Percentiles rank a stretch among this genome's conserved stretches.
phyloP scores from a whole-genome alignment of 139 green algal species.

The Diplosphaera chodatii region DNA sequence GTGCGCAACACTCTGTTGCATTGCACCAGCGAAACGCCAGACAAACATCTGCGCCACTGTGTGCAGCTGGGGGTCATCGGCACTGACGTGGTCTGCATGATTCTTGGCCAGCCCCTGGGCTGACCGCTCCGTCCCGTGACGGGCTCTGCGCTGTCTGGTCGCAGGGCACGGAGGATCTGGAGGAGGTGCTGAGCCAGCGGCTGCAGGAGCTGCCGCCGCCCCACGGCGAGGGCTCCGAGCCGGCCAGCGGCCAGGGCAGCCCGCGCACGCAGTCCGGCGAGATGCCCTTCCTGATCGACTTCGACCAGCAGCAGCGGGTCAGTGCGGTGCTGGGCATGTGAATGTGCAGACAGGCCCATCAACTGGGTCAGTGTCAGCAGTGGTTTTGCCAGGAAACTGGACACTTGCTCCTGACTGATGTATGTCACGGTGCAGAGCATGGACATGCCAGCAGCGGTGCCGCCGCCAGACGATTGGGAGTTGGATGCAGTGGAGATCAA shows the following conservation, averaged over 20 bases:
- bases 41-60: no score
- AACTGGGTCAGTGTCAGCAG: no score
- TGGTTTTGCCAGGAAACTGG: no score
- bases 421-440: background rate
- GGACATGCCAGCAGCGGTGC: background rate
- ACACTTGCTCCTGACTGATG: no score
- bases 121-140: background rate
- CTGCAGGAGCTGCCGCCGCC: constrained; percentile 71
- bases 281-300: background rate
- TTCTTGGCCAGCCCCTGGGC: no score
- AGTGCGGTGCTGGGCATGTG: background rate
- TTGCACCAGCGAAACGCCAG: no score
- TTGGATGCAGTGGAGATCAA: constrained; percentile 76
- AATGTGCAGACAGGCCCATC: no score
- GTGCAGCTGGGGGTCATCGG: no score
- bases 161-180: constrained; percentile 49
- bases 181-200: constrained; percentile 69
- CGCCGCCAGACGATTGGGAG: constrained; percentile 86
- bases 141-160: no score
- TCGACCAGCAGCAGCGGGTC: background rate
- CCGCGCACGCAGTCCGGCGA: background rate
- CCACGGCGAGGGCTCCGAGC: constrained; percentile 13
- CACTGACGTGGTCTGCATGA: no score
- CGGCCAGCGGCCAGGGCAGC: constrained; percentile 5
- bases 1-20: constrained; percentile 5